Percentiles rank a stretch among this genome's conserved stretches.
phyloP scores from a whole-genome alignment of 106 monocot species.

The Gastrodia elata region DNA sequence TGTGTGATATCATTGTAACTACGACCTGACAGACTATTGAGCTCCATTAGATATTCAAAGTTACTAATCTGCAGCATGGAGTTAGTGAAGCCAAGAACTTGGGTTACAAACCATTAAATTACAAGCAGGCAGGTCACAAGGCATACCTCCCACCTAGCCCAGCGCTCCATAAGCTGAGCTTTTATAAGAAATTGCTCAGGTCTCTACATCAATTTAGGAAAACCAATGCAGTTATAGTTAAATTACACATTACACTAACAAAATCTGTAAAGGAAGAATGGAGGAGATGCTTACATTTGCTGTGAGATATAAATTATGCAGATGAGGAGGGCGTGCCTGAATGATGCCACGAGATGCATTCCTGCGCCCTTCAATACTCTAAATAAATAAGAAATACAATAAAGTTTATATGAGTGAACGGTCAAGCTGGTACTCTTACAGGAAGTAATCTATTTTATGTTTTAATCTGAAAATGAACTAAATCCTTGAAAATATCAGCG shows the following conservation, averaged over 20 bases:
- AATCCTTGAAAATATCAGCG: neutral
- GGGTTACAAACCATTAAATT: neutral
- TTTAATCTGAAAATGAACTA: constrained; percentile 2
- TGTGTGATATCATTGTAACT: constrained; percentile 99
- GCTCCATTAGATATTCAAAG: constrained; percentile 99
- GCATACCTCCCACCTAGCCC: constrained; percentile 98
- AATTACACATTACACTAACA: neutral
- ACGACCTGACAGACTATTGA: constrained; percentile 87
- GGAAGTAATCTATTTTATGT: neutral
- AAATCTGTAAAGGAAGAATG: neutral
- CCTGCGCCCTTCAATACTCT: constrained; percentile 81
- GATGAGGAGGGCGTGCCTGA: constrained; percentile 69
- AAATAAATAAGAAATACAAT: constrained; percentile 13
- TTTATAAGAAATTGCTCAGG: constrained; percentile 84
- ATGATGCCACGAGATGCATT: constrained; percentile 81
- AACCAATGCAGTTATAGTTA: neutral
- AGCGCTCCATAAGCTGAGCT: constrained; percentile 93
- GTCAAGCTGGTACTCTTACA: neutral
- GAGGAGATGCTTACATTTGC: constrained; percentile 46
- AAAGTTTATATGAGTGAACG: neutral
- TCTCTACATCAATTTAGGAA: constrained; percentile 38
- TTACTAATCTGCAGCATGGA: constrained; percentile 74
- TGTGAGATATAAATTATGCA: constrained; percentile 76
- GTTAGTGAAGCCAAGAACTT: constrained; percentile 1
- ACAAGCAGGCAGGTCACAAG: constrained; percentile 2